Evolutionary conservation across 2,329 filamentous ascomycete genomes (phyloP).

Genomic region (Pezicula carpinea): DNA sequence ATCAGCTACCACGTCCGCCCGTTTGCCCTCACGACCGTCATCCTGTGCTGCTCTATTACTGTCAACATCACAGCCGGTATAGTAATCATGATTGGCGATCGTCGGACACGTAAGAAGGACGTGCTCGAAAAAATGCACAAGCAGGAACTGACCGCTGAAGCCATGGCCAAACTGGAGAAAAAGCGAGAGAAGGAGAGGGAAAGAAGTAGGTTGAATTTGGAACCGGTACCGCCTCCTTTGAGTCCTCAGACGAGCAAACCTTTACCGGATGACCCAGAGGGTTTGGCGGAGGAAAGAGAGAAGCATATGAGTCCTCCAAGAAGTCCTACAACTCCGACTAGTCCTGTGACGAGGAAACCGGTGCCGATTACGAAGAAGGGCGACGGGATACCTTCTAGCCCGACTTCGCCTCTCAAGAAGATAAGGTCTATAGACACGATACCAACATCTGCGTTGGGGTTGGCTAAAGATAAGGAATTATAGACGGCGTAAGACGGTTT

Average conservation of each 20-base stretch:
- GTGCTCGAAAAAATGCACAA: constrained; percentile 72
- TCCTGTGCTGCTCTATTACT: constrained; percentile 73
- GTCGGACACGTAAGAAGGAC: constrained; percentile 78
- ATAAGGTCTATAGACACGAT: no score
- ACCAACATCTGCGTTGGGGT: no score
- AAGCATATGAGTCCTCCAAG: not conserved
- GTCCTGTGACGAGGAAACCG: not conserved
- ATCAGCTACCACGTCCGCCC: constrained; percentile 68
- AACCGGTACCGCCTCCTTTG: not conserved
- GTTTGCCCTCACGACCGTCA: constrained; percentile 71
- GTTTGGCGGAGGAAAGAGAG: not conserved
- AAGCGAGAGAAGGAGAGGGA: constrained; percentile 20
- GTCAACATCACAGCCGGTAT: constrained; percentile 75
- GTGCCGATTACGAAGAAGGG: not conserved
- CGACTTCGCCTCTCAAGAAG: no score
- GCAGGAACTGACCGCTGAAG: constrained; percentile 67
- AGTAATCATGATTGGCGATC: constrained; percentile 71
- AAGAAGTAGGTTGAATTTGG: not conserved
- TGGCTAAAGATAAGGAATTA: no score
- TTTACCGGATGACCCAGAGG: not conserved
- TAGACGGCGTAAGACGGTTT: no score
- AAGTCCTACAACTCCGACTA: not conserved
- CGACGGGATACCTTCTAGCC: not conserved
- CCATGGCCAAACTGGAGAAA: constrained; percentile 42
- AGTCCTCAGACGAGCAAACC: not conserved